phyloP scores from a whole-genome alignment of 2,329 filamentous ascomycete species.

The Fusarium sp. region DNA sequence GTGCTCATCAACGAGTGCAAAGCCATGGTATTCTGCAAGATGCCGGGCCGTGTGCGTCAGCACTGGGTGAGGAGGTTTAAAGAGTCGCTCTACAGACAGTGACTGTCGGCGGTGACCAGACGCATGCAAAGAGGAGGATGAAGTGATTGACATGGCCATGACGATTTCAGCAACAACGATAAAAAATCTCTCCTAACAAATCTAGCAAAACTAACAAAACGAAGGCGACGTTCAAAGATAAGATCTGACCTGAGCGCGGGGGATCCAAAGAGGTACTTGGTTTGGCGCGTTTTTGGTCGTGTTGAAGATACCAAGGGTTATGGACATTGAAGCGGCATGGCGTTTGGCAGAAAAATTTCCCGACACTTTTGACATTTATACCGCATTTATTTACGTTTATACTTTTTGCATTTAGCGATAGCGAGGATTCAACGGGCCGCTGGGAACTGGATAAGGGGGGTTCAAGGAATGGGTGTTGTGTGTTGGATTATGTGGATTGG shows the following conservation, averaged over 20 bases:
- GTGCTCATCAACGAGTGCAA: conserved; percentile 69
- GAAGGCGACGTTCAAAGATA: background rate
- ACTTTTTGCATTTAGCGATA: conserved; percentile 34
- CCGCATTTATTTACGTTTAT: background rate
- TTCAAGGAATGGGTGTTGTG: conserved; percentile 3
- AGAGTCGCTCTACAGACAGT: conserved; percentile 47
- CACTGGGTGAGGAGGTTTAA: conserved; percentile 68
- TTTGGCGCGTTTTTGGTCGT: conserved; percentile 39
- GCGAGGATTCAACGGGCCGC: conserved; percentile 6
- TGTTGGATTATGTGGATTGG: background rate
- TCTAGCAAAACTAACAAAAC: conserved; percentile 7
- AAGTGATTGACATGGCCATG: background rate
- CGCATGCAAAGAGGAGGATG: background rate
- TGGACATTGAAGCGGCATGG: conserved; percentile 36
- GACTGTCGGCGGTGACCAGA: background rate
- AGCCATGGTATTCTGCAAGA: conserved; percentile 72
- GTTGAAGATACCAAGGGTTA: conserved; percentile 41
- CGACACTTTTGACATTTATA: background rate
- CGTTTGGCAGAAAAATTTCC: conserved; percentile 28
- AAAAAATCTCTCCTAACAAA: conserved; percentile 1
- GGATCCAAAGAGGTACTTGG: conserved; percentile 26
- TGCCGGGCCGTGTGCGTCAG: conserved; percentile 62
- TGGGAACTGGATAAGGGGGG: conserved; percentile 1
- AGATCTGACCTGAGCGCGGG: conserved; percentile 1
- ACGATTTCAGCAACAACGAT: conserved; percentile 4